A percentile compares a stretch with the other conserved stretches of the same genome.
Conservation (phyloP, 352 stramenopile species). For the Phytophthora crassamura region DNA sequence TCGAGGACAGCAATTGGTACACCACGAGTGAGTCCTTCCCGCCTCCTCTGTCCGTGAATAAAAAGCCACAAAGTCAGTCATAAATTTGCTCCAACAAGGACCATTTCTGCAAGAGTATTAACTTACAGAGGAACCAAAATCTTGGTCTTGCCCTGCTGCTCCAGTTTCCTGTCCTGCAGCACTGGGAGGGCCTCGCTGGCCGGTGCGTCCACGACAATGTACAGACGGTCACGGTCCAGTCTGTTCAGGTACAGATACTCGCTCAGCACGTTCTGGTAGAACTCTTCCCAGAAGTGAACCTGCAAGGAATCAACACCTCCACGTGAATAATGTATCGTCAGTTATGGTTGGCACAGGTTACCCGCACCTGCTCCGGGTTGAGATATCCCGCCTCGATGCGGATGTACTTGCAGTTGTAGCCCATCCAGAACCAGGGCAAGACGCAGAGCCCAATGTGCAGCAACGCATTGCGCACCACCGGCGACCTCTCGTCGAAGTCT, state of each 20-base stretch:
- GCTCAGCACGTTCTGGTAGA: slow-evolving; percentile 50
- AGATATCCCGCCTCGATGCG: slow-evolving; percentile 46
- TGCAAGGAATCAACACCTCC: background rate
- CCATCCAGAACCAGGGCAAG: slow-evolving; percentile 53
- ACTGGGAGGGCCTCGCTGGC: slow-evolving; percentile 20
- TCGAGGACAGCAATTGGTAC: slow-evolving; percentile 37
- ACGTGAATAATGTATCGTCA: background rate
- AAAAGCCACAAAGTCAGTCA: background rate
- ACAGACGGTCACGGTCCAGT: slow-evolving; percentile 42
- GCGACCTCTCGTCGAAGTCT: slow-evolving; percentile 6
- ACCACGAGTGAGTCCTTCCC: slow-evolving; percentile 51
- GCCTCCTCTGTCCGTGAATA: slow-evolving; percentile 29
- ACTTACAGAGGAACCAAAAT: slow-evolving; percentile 44
- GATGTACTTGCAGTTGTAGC: slow-evolving; percentile 48
- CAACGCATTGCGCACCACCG: slow-evolving; percentile 33
- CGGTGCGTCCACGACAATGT: slow-evolving; percentile 30
- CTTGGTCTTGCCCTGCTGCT: slow-evolving; percentile 28
- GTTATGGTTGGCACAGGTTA: slow-evolving; percentile 1
- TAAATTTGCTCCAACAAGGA: background rate
- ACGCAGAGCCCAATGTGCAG: slow-evolving; percentile 48
- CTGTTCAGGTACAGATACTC: slow-evolving; percentile 47
- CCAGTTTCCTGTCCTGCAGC: slow-evolving; percentile 30
- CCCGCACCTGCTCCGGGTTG: slow-evolving; percentile 32
- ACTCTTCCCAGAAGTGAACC: slow-evolving; percentile 48
- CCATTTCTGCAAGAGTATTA: background rate